Evolutionary conservation across 306 rosid species (phyloP).

Genomic region (Trichosanthes cucumerina): DNA sequence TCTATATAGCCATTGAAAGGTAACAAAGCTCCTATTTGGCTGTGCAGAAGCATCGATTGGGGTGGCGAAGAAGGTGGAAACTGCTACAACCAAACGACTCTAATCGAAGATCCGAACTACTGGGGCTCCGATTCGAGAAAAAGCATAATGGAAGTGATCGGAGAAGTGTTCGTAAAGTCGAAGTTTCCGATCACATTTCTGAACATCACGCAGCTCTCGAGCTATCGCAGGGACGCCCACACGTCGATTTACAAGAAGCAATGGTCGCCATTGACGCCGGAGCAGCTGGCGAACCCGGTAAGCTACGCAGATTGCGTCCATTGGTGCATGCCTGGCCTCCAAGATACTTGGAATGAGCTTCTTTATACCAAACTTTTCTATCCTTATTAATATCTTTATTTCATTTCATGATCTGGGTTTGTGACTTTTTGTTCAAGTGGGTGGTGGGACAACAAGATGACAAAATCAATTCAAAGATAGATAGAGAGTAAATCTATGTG

Average conservation of each 20-base stretch:
- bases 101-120: constrained; percentile 47
- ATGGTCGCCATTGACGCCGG: constrained; percentile 68
- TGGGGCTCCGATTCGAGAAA: constrained; percentile 80
- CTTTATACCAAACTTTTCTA: constrained; percentile 67
- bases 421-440: background rate
- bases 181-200: constrained; percentile 68
- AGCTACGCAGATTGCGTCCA: constrained; percentile 93
- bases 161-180: constrained; percentile 50
- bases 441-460: background rate
- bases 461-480: background rate
- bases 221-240: constrained; percentile 79
- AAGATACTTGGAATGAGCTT: constrained; percentile 99
- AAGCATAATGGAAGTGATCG: constrained; percentile 73
- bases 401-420: background rate
- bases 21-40: background rate
- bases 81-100: constrained; percentile 76
- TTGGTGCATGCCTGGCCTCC: constrained; percentile 98
- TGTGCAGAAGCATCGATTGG: constrained; percentile 79
- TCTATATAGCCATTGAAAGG: background rate
- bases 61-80: constrained; percentile 53
- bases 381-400: constrained; percentile 45
- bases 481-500: background rate
- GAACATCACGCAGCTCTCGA: constrained; percentile 80
- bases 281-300: constrained; percentile 68
- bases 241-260: constrained; percentile 91